Percentiles rank a stretch among this genome's conserved stretches.
Evolutionary conservation across 306 rosid species (phyloP).

Genomic region (Morella rubra): DNA sequence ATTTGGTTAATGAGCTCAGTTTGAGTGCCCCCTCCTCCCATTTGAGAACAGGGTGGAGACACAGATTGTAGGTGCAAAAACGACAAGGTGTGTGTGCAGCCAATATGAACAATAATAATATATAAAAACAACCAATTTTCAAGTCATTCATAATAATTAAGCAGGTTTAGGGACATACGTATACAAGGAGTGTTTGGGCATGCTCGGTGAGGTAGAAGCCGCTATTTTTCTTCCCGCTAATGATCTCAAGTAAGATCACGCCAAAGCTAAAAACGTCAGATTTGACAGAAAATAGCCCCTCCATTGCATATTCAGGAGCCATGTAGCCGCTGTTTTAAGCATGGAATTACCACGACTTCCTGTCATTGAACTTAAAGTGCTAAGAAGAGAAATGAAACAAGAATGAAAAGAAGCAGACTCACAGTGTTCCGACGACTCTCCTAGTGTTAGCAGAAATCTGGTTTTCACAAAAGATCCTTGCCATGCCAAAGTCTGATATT

Average conservation of each 20-base stretch:
- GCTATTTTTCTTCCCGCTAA: constrained; percentile 48
- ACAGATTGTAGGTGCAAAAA: too few relatives aligned
- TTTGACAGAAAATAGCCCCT: constrained; percentile 50
- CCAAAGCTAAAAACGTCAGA: constrained; percentile 70
- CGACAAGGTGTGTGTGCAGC: too few relatives aligned
- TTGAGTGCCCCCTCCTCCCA: too few relatives aligned
- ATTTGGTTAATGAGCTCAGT: too few relatives aligned
- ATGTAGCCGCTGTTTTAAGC: constrained; percentile 31
- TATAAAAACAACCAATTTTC: too few relatives aligned
- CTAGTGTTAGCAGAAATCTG: constrained; percentile 22
- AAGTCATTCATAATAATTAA: too few relatives aligned
- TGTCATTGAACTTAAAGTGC: too few relatives aligned
- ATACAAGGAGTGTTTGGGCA: constrained; percentile 43
- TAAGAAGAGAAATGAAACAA: too few relatives aligned
- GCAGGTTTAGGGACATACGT: constrained; percentile 32
- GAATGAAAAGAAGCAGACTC: not conserved
- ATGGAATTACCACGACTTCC: not conserved
- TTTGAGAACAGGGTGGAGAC: too few relatives aligned
- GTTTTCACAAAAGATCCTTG: constrained; percentile 30
- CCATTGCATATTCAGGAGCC: constrained; percentile 66
- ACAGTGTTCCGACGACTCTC: constrained; percentile 35
- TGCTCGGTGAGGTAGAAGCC: constrained; percentile 41
- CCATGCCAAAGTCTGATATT: constrained; percentile 35
- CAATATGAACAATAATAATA: too few relatives aligned
- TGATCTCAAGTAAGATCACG: constrained; percentile 51